Base-by-base conservation (phyloP, 1,284 basidiomycete species). In the Apiotrichum gracile region DNA sequence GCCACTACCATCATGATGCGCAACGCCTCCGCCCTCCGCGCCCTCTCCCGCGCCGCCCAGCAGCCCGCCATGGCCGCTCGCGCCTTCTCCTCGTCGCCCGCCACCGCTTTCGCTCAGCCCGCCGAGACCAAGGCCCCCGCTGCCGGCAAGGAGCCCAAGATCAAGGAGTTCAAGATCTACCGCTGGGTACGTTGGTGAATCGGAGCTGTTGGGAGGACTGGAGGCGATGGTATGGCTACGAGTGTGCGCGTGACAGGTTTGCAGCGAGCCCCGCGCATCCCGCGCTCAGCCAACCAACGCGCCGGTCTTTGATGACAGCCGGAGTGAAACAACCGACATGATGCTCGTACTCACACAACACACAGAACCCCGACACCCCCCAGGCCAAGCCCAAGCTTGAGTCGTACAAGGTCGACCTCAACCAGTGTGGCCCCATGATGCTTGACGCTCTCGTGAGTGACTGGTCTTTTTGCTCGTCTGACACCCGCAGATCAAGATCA, bases 381-480 rank as follows among this genome's bases (percentile, higher is more conserved):
- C 83, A 85, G 49, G 85, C 86, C 78, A 96, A 97, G 78, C 94
- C 94, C 4, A 83, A 81, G 51, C 80, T 98, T 51, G 91, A 97
- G 80, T 84, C 85, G 2, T 98, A 97, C 82, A 84, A 83, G 47
- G 83, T 98, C 68, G 92, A 98, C 78, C 81, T 98, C 51, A 90
- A 91, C 78, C 85, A 91, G 77, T 91, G 87, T 42, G 94, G 94
- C 10, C 94, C 94, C 58, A 98, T 98, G 96, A 87, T 90, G 54
- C 74, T 82, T 37, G 80, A 82, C 66, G 78, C 78, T 53, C 59
- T 76, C 57, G 74, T 76, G 39, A 57, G 74, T 69, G 14, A 0
- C 4, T 24, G 21, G 7, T n/a, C 8, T 14, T n/a, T 41, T 12
- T 45, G 40, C 40, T 22, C 47, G 21, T 33, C 31, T 35, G 16